Evolutionary conservation across 805 yeast species (phyloP).

Genomic region (Candida awuae): DNA sequence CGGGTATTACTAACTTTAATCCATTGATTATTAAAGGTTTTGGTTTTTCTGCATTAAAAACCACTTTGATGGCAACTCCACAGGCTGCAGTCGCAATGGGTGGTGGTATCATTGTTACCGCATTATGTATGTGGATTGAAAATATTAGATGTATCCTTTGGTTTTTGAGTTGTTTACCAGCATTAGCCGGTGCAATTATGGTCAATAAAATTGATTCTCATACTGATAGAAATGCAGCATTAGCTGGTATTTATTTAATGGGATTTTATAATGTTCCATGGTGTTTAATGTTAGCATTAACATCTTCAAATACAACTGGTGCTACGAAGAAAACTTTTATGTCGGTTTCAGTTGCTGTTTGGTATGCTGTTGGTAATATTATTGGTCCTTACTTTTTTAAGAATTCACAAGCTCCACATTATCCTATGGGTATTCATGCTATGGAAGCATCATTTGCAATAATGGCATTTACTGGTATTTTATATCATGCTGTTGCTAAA

Average conservation of each 20-base stretch:
- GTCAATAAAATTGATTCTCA: slow-evolving; percentile 1
- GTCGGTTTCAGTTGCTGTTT: slow-evolving; percentile 36
- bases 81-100: slow-evolving; percentile 31
- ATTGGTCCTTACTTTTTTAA: slow-evolving; percentile 45
- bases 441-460: slow-evolving; percentile 28
- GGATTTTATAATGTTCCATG: slow-evolving; percentile 9
- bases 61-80: slow-evolving; percentile 25
- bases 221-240: slow-evolving; percentile 1
- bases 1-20: slow-evolving; percentile 10
- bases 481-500: slow-evolving; percentile 30
- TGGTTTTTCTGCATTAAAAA: slow-evolving; percentile 12
- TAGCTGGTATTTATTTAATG: slow-evolving; percentile 5
- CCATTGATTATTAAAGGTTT: slow-evolving; percentile 9
- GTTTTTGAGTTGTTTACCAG: slow-evolving; percentile 8
- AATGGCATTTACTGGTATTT: slow-evolving; percentile 24
- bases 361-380: slow-evolving; percentile 46
- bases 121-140: slow-evolving; percentile 8
- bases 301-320: slow-evolving; percentile 31
- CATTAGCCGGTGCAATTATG: slow-evolving; percentile 8
- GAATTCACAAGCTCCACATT: slow-evolving; percentile 36
- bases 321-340: slow-evolving; percentile 42
- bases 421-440: slow-evolving; percentile 34
- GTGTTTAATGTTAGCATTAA: slow-evolving; percentile 6
- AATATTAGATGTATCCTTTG: slow-evolving; percentile 8
- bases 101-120: slow-evolving; percentile 14